Percentiles rank a stretch among this genome's conserved stretches.
Evolutionary conservation across 139 green algal species (phyloP).

Genomic region (Picochlorum sp.): DNA sequence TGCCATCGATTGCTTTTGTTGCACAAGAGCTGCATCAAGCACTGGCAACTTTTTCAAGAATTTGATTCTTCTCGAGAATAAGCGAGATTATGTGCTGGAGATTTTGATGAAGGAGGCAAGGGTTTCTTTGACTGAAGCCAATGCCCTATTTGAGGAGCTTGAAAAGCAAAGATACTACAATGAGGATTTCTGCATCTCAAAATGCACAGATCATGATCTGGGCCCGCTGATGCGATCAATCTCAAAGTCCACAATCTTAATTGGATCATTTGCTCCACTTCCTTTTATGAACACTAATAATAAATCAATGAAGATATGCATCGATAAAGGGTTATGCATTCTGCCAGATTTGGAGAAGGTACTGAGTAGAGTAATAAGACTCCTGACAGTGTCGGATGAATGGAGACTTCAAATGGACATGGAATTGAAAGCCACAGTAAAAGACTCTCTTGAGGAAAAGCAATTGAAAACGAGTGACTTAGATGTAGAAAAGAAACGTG

Average conservation of each 20-base stretch:
- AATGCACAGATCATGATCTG: neutral
- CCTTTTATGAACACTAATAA: too few relatives aligned
- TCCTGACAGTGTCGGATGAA: neutral
- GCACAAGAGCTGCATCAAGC: neutral
- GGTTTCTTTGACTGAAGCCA: neutral
- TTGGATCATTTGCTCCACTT: neutral
- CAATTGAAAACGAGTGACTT: too few relatives aligned
- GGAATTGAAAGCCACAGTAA: neutral
- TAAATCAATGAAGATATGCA: too few relatives aligned
- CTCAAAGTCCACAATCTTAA: neutral
- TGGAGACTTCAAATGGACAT: neutral
- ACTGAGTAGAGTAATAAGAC: neutral
- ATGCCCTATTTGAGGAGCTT: neutral
- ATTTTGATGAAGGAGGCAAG: constrained; percentile 2
- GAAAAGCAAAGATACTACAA: neutral
- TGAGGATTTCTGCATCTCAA: neutral
- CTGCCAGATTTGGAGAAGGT: neutral
- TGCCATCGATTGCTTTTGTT: neutral
- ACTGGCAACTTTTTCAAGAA: neutral
- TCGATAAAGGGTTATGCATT: neutral
- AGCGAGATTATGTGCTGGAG: neutral
- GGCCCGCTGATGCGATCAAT: neutral
- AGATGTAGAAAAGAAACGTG: too few relatives aligned
- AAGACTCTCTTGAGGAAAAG: too few relatives aligned
- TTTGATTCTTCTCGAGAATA: neutral